Conservation (phyloP, 345 rosid genomes). For the Boechera stricta region DNA sequence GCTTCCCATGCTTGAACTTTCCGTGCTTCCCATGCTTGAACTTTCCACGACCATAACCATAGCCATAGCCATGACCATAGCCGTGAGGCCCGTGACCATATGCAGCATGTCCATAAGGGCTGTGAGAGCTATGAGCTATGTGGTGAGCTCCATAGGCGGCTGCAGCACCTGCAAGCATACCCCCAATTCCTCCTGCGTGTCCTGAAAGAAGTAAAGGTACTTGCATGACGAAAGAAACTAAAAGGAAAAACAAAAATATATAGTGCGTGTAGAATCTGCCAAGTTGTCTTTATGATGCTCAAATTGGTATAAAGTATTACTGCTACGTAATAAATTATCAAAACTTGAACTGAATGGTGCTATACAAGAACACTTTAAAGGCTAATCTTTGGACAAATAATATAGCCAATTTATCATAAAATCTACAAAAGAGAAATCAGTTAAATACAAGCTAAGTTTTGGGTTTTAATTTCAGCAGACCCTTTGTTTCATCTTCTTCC, state of each 20-base stretch:
- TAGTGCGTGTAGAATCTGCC: background rate
- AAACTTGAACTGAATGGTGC: conserved; percentile 10
- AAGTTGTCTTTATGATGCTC: conserved; percentile 2
- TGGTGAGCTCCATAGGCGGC: conserved; percentile 81
- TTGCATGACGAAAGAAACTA: background rate
- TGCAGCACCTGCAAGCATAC: conserved; percentile 89
- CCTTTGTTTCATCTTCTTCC: conserved; percentile 4
- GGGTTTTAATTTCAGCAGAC: background rate
- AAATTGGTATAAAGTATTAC: background rate
- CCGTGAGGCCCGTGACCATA: conserved; percentile 37
- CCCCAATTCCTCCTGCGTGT: conserved; percentile 71
- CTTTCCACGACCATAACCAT: conserved; percentile 47
- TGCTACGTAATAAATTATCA: background rate
- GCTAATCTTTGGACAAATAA: background rate
- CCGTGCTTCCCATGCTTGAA: conserved; percentile 58
- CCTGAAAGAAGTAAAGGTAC: conserved; percentile 48
- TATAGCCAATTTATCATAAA: background rate
- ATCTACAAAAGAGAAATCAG: background rate
- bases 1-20: conserved; percentile 54
- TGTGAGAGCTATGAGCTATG: conserved; percentile 52
- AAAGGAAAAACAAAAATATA: background rate
- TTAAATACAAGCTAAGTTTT: conserved; percentile 1
- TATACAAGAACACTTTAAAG: background rate
- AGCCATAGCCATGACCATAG: conserved; percentile 38
- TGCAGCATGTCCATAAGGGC: conserved; percentile 42